Conservation (phyloP, 129 eudicot genomes). For the Artemisia tridentata region DNA sequence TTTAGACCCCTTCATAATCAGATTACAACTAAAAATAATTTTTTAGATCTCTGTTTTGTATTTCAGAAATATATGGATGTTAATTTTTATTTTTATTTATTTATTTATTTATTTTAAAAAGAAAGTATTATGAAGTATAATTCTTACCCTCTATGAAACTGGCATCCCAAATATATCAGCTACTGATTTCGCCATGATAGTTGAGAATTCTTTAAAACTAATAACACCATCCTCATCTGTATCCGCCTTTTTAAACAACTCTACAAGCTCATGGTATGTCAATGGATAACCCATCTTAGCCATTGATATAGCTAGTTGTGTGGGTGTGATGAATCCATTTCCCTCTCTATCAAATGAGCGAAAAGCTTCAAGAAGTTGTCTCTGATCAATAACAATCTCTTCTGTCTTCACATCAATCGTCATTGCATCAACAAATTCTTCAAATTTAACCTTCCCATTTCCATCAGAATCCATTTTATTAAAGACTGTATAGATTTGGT, state of each 20-base stretch:
- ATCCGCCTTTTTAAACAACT: constrained; percentile 55
- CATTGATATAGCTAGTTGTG: constrained; percentile 66
- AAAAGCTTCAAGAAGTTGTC: constrained; percentile 43
- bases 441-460: constrained; percentile 43
- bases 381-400: constrained; percentile 35
- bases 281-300: constrained; percentile 70
- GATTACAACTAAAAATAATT: no score
- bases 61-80: no score
- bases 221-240: constrained; percentile 64
- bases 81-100: no score
- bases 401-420: constrained; percentile 41
- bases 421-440: constrained; percentile 39
- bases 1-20: no score
- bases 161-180: constrained; percentile 47
- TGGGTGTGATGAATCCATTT: constrained; percentile 60
- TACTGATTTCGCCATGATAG: constrained; percentile 58
- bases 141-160: no score
- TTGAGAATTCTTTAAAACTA: constrained; percentile 52
- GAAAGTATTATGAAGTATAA: no score
- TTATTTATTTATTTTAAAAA: no score
- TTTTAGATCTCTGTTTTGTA: no score
- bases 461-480: constrained; percentile 44
- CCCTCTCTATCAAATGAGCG: constrained; percentile 53
- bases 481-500: constrained; percentile 45
- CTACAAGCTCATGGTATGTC: constrained; percentile 48